Evolutionary conservation across 2,329 filamentous ascomycete genomes (phyloP).

Genomic region (Phoma herbarum): DNA sequence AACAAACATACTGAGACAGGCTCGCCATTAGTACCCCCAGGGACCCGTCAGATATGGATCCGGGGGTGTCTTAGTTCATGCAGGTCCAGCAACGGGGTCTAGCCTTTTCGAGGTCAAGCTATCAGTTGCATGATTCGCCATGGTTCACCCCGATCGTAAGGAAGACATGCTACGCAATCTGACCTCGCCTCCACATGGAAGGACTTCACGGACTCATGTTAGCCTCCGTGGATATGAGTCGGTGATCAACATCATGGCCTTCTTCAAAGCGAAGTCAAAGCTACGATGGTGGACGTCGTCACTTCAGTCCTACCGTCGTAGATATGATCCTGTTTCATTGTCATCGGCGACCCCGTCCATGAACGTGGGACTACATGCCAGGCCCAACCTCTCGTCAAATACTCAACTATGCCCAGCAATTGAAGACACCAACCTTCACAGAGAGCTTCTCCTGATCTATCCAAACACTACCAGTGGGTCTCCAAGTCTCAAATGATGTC

Average conservation of each 20-base stretch:
- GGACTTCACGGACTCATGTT: slow-evolving; percentile 4
- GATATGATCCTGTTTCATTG: slow-evolving; percentile 8
- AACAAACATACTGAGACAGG: slow-evolving; percentile 27
- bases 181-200: slow-evolving; percentile 10
- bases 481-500: slow-evolving; percentile 22
- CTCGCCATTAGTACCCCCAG: slow-evolving; percentile 19
- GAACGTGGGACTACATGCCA: neutral
- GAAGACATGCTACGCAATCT: slow-evolving; percentile 9
- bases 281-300: neutral
- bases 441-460: neutral
- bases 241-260: slow-evolving; percentile 1
- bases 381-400: slow-evolving; percentile 2
- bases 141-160: slow-evolving; percentile 15
- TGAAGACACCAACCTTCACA: neutral
- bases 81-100: slow-evolving; percentile 11
- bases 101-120: slow-evolving; percentile 15
- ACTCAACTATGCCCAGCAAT: neutral
- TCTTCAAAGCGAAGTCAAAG: neutral
- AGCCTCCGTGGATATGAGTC: slow-evolving; percentile 1
- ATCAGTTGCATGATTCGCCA: slow-evolving; percentile 13
- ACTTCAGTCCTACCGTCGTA: neutral
- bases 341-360: neutral
- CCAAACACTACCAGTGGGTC: neutral
- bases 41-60: slow-evolving; percentile 24
- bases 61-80: slow-evolving; percentile 23